These are phyloP conservation scores for Yamadazyma nakazawae DNA, from an alignment of 805 yeast species.

Conservation along the genomic window DNA sequence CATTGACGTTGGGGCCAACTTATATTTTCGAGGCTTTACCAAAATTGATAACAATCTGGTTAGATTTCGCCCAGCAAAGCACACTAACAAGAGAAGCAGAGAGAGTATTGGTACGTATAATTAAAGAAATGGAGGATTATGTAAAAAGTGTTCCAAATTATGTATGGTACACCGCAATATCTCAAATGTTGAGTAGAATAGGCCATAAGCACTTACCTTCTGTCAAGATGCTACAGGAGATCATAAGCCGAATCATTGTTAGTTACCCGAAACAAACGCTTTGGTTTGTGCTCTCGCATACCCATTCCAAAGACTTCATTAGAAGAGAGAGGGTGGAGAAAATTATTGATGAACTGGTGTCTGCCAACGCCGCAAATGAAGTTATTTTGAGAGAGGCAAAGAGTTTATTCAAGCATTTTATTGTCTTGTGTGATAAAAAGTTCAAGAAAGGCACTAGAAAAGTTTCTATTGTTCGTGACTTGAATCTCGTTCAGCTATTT, in stretches of 20 bases:
- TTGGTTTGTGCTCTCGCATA: slow-evolving; percentile 78
- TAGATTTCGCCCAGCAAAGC: slow-evolving; percentile 57
- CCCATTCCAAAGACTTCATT: slow-evolving; percentile 48
- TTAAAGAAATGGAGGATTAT: slow-evolving; percentile 46
- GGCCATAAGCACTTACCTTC: slow-evolving; percentile 59
- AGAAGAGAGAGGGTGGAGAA: slow-evolving; percentile 26
- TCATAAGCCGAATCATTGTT: slow-evolving; percentile 54
- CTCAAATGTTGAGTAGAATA: slow-evolving; percentile 81
- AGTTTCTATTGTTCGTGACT: slow-evolving; percentile 39
- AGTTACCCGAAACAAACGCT: slow-evolving; percentile 78
- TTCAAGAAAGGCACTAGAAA: slow-evolving; percentile 33
- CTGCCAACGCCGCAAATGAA: neutral
- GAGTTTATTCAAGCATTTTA: slow-evolving; percentile 35
- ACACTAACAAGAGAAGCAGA: slow-evolving; percentile 27
- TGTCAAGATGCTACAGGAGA: slow-evolving; percentile 50
- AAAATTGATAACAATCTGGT: slow-evolving; percentile 86
- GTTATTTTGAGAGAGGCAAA: slow-evolving; percentile 16
- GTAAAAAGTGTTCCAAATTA: slow-evolving; percentile 45
- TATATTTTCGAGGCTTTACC: slow-evolving; percentile 84
- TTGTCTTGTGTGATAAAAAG: slow-evolving; percentile 39
- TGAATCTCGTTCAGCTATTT: slow-evolving; percentile 30
- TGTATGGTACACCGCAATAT: slow-evolving; percentile 78
- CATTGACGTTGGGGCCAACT: slow-evolving; percentile 59
- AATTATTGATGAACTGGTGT: slow-evolving; percentile 17
- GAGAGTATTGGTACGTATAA: slow-evolving; percentile 41